Evolutionary conservation across 768 basidiomycete species (phyloP).

Genomic region (Leccinum boreale): DNA sequence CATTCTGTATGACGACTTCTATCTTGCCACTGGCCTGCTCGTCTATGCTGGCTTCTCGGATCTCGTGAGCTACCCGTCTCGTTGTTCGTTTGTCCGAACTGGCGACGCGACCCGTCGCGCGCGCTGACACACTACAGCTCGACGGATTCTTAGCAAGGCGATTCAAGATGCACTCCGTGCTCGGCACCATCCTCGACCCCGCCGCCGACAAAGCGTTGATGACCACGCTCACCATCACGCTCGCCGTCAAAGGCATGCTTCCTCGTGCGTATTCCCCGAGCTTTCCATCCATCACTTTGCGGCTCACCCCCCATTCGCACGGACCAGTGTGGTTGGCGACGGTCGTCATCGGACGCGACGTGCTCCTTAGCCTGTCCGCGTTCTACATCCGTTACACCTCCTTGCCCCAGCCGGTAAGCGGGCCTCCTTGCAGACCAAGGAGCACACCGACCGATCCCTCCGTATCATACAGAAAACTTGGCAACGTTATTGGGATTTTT

Average conservation of each 20-base stretch:
- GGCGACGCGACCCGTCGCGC: conserved; percentile 1
- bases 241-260: conserved; percentile 79
- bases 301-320: too few relatives aligned
- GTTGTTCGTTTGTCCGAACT: background rate
- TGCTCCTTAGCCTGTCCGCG: conserved; percentile 79
- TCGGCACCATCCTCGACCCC: conserved; percentile 94
- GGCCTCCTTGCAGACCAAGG: background rate
- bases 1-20: conserved; percentile 77
- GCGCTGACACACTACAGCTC: conserved; percentile 44
- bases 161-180: conserved; percentile 85
- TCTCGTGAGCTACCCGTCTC: conserved; percentile 52
- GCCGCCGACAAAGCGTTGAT: conserved; percentile 95
- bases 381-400: conserved; percentile 93
- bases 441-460: background rate
- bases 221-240: conserved; percentile 87
- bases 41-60: conserved; percentile 93
- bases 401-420: conserved; percentile 72
- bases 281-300: background rate
- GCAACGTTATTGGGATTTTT: conserved; percentile 92
- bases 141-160: conserved; percentile 89
- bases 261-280: conserved; percentile 55
- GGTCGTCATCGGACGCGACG: conserved; percentile 87
- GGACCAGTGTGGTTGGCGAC: conserved; percentile 75
- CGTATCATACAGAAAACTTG: conserved; percentile 74
- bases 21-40: conserved; percentile 76